Evolutionary conservation across 768 basidiomycete genomes (phyloP), one percentile per base, ranked within the genome.

Genomic region (Amylocystis lapponica): DNA sequence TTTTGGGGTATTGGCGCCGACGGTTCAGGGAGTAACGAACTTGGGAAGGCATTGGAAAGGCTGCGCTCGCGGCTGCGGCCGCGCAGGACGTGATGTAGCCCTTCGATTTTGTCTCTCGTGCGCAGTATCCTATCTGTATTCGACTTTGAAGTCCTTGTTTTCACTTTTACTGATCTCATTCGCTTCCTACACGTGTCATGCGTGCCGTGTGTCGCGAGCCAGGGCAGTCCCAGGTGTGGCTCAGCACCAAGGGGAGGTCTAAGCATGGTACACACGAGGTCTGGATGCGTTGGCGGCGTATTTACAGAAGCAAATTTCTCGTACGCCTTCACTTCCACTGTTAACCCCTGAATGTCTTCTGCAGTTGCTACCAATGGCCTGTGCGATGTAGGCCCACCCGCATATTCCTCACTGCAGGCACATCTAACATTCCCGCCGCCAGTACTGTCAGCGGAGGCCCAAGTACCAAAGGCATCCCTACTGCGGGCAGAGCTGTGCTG

Each of bases 1-100:
- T 86, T 86, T 61, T 87, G 85, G 83, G 85, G 85, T n/a, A 61
- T 78, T 47, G 85, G 85, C 5, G 67, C 73, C 29, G 80, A 87
- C 58, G 65, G 72, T 21, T 64, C 69, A 53, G 85, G 85, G 17
- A 75, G 78, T 30, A 87, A 87, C 49, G 82, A 87, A 58, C 74
- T 87, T 25, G 86, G 85, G 31, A 83, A 80, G 57, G 77, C 80
- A 10, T 70, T 86, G 10, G 74, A 77, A 50, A 74, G 81, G 49
- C 63, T 87, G 50, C 69, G 85, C 48, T 62, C 66, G 36, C 74
- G 71, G 57, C 63, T 84, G 41, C 77, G n/a, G n/a, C n/a, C n/a
- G 75, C 56, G 66, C 58, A 20, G 33, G 12, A 17, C n/a, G n/a
- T n/a, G n/a, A n/a, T n/a, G n/a, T n/a, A n/a, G n/a, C n/a, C n/a